Base-by-base conservation (phyloP, 1,284 basidiomycete genomes). In the Ceratobasidium sp. region DNA sequence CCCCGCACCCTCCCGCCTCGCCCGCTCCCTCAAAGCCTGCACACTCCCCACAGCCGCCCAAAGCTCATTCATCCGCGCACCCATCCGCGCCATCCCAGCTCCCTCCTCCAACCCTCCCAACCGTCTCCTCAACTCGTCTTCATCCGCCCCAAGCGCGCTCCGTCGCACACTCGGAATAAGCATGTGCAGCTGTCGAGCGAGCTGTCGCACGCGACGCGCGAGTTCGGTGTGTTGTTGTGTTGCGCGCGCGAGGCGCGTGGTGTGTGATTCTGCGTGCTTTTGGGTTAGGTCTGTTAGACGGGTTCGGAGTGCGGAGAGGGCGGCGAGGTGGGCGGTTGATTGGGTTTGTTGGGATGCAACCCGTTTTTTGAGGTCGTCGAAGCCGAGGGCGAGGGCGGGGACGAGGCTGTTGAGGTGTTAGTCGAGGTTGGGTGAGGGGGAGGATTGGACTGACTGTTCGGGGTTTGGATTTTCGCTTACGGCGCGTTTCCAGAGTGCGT, bases 1-100 rank as follows among this genome's bases (percentile, higher is more conserved):
- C 1, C 66, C 79, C 33, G 85, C 87, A 78, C 83, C 80, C 79
- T 81, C 83, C 81, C 82, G 87, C 80, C 87, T 84, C 77, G 87
- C 89, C 75, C 88, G 84, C 81, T 93, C 91, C 79, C 87, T 83
- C 71, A 88, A 87, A 0, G 92, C 92, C 78, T 89, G 88, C 20
- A 96, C 87, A 74, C 94, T 92, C n/a, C 94, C 94, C 14, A 96
- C 88, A 54, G 93, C 85, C 16, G 94, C 95, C 95, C 95, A 96
- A 35, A 97, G 86, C 83, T 96, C 95, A 80, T 93, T 93, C 81
- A 95, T 82, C 82, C 92, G 93, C 57, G 90, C 91, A 68, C 91
- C 90, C 83, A 96, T 87, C 82, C 92, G 85, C 68, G 93, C 89
- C 78, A 89, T 84, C 85, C 89, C 79, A 6, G 84, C 87, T 82